Conservation (phyloP, 129 eudicot species). For the sunflower (Helianthus annuus) region HanXRQr2.0-SUNRISE NC_035448.2:21000049-21000548, state of each 20-base stretch:
- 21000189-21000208: slow-evolving; percentile 61
- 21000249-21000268: slow-evolving; percentile 49
- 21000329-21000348: slow-evolving; percentile 61
- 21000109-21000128: slow-evolving; percentile 47
- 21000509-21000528: slow-evolving; percentile 62
- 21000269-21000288: slow-evolving; percentile 55
- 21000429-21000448: slow-evolving; percentile 65
- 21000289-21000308: slow-evolving; percentile 64
- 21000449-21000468: slow-evolving; percentile 42
- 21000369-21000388: slow-evolving; percentile 79
- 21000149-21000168: slow-evolving; percentile 47
- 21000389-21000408: slow-evolving; percentile 77
- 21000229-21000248: slow-evolving; percentile 43
- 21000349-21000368: slow-evolving; percentile 53
- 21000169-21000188: slow-evolving; percentile 53
- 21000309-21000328: slow-evolving; percentile 61
- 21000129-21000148: slow-evolving; percentile 37
- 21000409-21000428: slow-evolving; percentile 77
- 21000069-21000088: slow-evolving; percentile 56
- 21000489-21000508: slow-evolving; percentile 37
- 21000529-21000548: neutral
- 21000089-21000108: slow-evolving; percentile 32
- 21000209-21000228: slow-evolving; percentile 61
- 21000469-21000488: slow-evolving; percentile 43
- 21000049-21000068: slow-evolving; percentile 51